These are phyloP conservation scores for Myrica gale DNA, from an alignment of 306 rosid species.

Conservation along the genomic window DNA sequence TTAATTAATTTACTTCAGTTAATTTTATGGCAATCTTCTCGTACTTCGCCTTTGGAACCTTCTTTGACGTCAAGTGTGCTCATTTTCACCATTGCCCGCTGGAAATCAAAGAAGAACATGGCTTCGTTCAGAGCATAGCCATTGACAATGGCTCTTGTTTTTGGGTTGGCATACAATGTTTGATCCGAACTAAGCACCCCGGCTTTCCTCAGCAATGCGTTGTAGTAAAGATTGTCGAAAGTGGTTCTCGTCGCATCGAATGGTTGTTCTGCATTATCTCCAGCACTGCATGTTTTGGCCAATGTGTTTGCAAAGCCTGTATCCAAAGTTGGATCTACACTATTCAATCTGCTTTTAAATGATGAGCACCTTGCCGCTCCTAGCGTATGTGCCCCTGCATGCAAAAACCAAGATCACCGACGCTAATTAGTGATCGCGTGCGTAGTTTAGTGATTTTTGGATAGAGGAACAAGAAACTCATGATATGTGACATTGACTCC, in stretches of 20 bases:
- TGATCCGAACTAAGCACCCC: constrained; percentile 73
- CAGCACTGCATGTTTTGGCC: constrained; percentile 52
- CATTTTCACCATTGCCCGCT: constrained; percentile 76
- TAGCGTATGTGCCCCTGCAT: constrained; percentile 73
- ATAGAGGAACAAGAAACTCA: neutral
- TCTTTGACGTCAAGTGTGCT: constrained; percentile 60
- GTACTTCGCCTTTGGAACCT: constrained; percentile 54
- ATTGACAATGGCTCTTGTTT: constrained; percentile 48
- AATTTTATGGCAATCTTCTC: constrained; percentile 51
- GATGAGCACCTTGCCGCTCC: constrained; percentile 81
- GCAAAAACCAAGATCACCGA: neutral
- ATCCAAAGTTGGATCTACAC: constrained; percentile 41
- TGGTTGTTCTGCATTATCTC: constrained; percentile 59
- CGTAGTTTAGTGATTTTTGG: neutral
- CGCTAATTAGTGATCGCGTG: neutral
- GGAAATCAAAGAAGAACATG: constrained; percentile 74
- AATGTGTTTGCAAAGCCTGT: constrained; percentile 53
- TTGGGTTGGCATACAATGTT: constrained; percentile 44
- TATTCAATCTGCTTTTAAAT: constrained; percentile 50
- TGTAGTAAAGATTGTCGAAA: constrained; percentile 64
- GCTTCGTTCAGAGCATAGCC: constrained; percentile 62
- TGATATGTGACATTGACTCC: neutral
- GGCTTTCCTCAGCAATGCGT: constrained; percentile 37
- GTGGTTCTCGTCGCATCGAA: constrained; percentile 56
- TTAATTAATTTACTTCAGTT: constrained; percentile 28